Percentiles rank a stretch among this genome's conserved stretches.
Evolutionary conservation across 164 flowering plant species (phyloP).

Genomic region (Hamamelis virginiana): DNA sequence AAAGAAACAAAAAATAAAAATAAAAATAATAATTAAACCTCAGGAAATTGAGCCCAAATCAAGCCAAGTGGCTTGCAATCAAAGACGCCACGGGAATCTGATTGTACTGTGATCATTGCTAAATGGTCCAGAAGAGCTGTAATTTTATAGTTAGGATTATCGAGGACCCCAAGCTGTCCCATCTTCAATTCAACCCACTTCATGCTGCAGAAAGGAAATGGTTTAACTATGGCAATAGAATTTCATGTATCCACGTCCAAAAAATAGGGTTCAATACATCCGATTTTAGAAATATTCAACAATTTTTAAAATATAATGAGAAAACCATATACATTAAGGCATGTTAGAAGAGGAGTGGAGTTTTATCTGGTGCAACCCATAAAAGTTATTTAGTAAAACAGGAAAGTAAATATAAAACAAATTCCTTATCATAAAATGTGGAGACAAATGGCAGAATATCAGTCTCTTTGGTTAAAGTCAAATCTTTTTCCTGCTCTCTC

Average conservation of each 20-base stretch:
- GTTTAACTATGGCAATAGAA: background rate
- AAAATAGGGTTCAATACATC: background rate
- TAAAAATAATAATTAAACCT: slow-evolving; percentile 42
- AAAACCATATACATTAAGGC: too few relatives aligned
- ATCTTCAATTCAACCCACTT: slow-evolving; percentile 97
- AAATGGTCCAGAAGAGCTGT: slow-evolving; percentile 90
- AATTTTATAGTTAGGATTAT: slow-evolving; percentile 88
- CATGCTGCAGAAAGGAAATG: slow-evolving; percentile 60
- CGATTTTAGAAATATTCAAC: too few relatives aligned
- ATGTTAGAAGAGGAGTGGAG: too few relatives aligned
- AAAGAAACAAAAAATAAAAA: background rate
- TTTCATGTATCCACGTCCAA: background rate
- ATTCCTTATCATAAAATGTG: background rate
- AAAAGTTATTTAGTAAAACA: background rate
- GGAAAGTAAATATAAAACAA: background rate
- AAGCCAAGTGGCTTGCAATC: slow-evolving; percentile 98
- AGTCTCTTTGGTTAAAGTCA: background rate
- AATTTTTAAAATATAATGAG: too few relatives aligned
- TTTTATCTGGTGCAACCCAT: background rate
- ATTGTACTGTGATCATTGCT: slow-evolving; percentile 94
- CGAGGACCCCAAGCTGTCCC: slow-evolving; percentile 95
- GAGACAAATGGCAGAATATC: background rate
- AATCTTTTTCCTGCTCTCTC: background rate
- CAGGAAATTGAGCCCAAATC: slow-evolving; percentile 90
- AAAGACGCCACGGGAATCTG: slow-evolving; percentile 79